Percentiles rank a stretch among this genome's conserved stretches.
Conservation (phyloP, 192 early-diverging fungal species). For the Backusella westeae region DNA sequence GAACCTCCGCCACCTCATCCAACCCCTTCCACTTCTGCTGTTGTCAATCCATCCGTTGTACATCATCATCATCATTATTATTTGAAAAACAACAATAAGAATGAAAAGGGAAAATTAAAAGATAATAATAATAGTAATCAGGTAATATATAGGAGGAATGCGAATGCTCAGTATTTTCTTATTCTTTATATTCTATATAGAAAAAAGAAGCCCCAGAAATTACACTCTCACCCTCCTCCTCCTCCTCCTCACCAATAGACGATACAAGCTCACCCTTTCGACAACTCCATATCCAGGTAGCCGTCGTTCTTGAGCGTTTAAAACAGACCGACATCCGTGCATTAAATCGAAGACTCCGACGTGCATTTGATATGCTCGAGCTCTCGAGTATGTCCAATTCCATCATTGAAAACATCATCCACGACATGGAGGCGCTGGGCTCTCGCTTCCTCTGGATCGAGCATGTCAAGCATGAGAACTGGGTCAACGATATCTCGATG, state of each 20-base stretch:
- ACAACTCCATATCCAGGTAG: background rate
- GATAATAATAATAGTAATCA: background rate
- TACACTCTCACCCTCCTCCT: background rate
- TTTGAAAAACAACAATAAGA: constrained; percentile 12
- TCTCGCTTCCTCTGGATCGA: constrained; percentile 51
- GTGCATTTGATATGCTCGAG: constrained; percentile 58
- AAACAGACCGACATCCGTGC: constrained; percentile 50
- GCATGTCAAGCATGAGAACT: background rate
- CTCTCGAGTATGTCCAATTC: constrained; percentile 54
- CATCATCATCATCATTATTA: constrained; percentile 39
- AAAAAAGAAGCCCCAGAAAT: background rate
- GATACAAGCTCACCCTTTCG: constrained; percentile 1
- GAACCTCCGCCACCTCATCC: constrained; percentile 9
- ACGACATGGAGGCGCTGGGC: constrained; percentile 42
- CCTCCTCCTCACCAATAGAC: background rate
- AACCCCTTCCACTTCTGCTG: constrained; percentile 7
- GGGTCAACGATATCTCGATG: background rate
- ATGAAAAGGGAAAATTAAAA: constrained; percentile 13
- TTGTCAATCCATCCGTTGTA: constrained; percentile 15
- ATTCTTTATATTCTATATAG: background rate
- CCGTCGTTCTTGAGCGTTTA: constrained; percentile 20
- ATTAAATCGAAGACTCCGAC: constrained; percentile 46
- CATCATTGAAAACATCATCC: constrained; percentile 55
- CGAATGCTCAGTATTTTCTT: background rate
- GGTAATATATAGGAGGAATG: background rate